Conservation (phyloP, 805 yeast genomes). For the Pichia heedii region DNA sequence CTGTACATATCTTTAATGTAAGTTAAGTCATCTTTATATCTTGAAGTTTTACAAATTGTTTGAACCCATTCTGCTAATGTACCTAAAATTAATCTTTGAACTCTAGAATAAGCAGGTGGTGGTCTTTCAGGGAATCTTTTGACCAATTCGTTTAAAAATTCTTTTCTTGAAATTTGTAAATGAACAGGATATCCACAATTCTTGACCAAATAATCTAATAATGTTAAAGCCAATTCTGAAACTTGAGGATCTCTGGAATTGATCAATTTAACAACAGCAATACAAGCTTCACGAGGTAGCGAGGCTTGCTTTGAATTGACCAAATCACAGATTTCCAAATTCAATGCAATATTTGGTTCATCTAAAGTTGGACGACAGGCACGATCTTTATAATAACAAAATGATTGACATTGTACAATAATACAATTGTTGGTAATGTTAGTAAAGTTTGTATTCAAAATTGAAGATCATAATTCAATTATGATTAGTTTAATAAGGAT, state of each 20-base stretch:
- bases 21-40: conserved; percentile 86
- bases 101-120: conserved; percentile 71
- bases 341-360: conserved; percentile 84
- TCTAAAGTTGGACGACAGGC: conserved; percentile 77
- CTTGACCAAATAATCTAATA: conserved; percentile 84
- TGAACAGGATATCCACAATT: conserved; percentile 98
- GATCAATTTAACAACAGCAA: conserved; percentile 71
- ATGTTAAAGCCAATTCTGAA: conserved; percentile 61
- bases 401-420: too few relatives aligned
- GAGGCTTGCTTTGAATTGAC: conserved; percentile 89
- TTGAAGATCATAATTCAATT: neutral
- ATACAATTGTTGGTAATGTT: conserved; percentile 3
- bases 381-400: too few relatives aligned
- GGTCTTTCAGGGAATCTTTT: conserved; percentile 93
- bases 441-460: conserved; percentile 2
- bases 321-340: conserved; percentile 87
- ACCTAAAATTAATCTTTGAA: conserved; percentile 77
- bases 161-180: conserved; percentile 88
- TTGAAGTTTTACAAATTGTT: conserved; percentile 82
- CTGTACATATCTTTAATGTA: conserved; percentile 95
- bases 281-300: conserved; percentile 87
- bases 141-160: conserved; percentile 87
- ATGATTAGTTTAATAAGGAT: neutral
- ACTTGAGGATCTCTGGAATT: conserved; percentile 80
- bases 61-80: conserved; percentile 97